These are phyloP conservation scores for Spirogloea muscicola DNA, from an alignment of 139 green algal species.

Conservation along the genomic window DNA sequence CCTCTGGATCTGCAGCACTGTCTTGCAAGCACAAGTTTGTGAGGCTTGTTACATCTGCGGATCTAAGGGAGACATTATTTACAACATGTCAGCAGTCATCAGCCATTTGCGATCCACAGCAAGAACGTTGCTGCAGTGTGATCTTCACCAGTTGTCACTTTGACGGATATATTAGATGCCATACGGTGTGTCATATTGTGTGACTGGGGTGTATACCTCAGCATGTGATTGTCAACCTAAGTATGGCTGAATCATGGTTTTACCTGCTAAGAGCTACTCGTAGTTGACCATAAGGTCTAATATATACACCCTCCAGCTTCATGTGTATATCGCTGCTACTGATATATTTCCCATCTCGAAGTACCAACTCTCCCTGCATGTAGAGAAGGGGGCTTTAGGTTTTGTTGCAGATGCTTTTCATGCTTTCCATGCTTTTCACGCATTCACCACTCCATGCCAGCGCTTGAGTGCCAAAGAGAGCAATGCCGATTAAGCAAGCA, in stretches of 20 bases:
- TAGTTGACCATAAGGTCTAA: conserved; percentile 19
- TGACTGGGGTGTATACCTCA: not conserved
- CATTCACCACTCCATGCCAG: not conserved
- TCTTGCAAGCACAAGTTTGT: too few species aligned
- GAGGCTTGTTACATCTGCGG: too few species aligned
- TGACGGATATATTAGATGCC: not conserved
- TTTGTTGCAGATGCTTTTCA: not conserved
- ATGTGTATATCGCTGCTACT: conserved; percentile 56
- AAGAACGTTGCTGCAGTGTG: not conserved
- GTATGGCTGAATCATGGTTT: too few species aligned
- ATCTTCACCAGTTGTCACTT: not conserved
- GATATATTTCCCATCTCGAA: conserved; percentile 61
- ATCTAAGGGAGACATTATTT: too few species aligned
- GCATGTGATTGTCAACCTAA: not conserved
- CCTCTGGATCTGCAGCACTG: too few species aligned
- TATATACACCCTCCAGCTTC: conserved; percentile 53
- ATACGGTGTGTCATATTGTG: not conserved
- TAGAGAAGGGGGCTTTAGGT: not conserved
- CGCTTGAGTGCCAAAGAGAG: not conserved
- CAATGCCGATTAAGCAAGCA: not conserved
- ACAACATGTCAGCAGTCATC: not conserved
- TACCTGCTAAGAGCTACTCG: conserved; percentile 34
- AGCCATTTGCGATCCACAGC: not conserved
- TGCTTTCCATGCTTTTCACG: not conserved
- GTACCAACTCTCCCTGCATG: conserved; percentile 62